These are phyloP conservation scores for Aspergillus pseudoviridinutans DNA, from an alignment of 2,329 filamentous ascomycete genomes.

Conservation along the genomic window DNA sequence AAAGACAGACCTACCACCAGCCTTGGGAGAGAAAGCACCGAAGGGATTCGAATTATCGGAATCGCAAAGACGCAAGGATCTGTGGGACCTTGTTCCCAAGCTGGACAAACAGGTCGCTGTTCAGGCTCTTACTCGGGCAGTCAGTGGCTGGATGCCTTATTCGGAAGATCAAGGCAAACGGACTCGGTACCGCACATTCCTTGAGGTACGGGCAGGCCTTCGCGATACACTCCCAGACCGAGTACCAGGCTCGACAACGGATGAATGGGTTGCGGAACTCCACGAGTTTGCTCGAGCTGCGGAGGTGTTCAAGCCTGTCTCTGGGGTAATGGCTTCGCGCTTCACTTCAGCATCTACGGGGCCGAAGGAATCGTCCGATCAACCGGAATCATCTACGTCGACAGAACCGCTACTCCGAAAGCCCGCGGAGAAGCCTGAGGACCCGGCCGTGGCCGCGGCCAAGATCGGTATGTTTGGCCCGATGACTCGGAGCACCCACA, in stretches of 20 bases:
- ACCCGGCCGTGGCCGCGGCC: constrained; percentile 82
- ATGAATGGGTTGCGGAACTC: constrained; percentile 78
- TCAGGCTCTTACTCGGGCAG: constrained; percentile 64
- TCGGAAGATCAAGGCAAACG: constrained; percentile 76
- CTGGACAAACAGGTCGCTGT: constrained; percentile 64
- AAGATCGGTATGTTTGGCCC: constrained; percentile 88
- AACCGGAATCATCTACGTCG: constrained; percentile 20
- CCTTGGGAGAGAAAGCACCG: constrained; percentile 67
- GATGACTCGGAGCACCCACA: constrained; percentile 68
- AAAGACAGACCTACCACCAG: constrained; percentile 71
- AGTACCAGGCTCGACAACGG: constrained; percentile 49
- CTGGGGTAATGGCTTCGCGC: constrained; percentile 85
- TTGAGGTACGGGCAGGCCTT: constrained; percentile 70
- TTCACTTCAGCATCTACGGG: constrained; percentile 64
- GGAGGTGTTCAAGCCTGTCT: constrained; percentile 84
- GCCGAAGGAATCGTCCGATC: constrained; percentile 38
- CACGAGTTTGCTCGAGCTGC: constrained; percentile 71
- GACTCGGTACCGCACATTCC: constrained; percentile 72
- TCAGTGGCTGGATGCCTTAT: constrained; percentile 73
- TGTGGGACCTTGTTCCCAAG: constrained; percentile 58
- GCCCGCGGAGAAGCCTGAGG: constrained; percentile 55
- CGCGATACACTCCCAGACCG: constrained; percentile 56
- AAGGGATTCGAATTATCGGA: constrained; percentile 60
- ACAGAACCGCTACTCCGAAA: constrained; percentile 44
- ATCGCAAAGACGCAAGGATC: constrained; percentile 57